Evolutionary conservation across 2,329 filamentous ascomycete species (phyloP).

Genomic region (Leptographium lundbergii): DNA sequence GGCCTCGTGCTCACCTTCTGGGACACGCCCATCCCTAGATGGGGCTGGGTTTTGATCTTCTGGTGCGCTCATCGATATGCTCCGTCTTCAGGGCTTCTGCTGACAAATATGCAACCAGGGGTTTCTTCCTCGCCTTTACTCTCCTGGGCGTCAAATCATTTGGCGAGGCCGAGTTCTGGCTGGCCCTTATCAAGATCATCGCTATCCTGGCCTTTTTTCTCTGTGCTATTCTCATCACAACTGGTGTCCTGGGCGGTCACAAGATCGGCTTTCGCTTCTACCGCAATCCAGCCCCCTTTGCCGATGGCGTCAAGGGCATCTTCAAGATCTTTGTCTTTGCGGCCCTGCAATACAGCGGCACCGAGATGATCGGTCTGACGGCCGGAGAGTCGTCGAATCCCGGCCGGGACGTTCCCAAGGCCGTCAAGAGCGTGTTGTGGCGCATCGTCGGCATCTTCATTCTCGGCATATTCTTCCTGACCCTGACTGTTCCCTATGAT

Average conservation of each 20-base stretch:
- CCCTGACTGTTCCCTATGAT: constrained; percentile 48
- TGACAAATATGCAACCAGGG: constrained; percentile 30
- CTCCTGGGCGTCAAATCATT: constrained; percentile 27
- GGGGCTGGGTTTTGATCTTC: constrained; percentile 33
- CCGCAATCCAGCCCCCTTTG: constrained; percentile 40
- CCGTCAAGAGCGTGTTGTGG: constrained; percentile 55
- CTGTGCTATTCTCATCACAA: constrained; percentile 29
- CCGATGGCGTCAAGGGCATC: constrained; percentile 45
- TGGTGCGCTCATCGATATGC: not conserved
- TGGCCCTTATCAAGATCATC: constrained; percentile 26
- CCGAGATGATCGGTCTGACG: constrained; percentile 43
- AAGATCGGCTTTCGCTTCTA: constrained; percentile 22
- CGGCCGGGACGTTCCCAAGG: constrained; percentile 43
- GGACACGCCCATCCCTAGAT: constrained; percentile 26
- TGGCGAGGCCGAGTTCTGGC: constrained; percentile 31
- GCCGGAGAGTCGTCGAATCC: constrained; percentile 43
- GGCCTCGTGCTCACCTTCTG: constrained; percentile 31
- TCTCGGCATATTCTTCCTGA: constrained; percentile 53
- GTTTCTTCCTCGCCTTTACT: constrained; percentile 19
- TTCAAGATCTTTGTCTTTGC: constrained; percentile 48
- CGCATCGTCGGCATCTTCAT: constrained; percentile 20
- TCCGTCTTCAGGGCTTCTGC: not conserved
- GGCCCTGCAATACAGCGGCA: constrained; percentile 48
- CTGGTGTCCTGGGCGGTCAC: constrained; percentile 28
- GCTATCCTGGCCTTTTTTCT: constrained; percentile 18